Base-by-base conservation (phyloP, 1,284 basidiomycete genomes). In the Melampsora larici-populina region DNA sequence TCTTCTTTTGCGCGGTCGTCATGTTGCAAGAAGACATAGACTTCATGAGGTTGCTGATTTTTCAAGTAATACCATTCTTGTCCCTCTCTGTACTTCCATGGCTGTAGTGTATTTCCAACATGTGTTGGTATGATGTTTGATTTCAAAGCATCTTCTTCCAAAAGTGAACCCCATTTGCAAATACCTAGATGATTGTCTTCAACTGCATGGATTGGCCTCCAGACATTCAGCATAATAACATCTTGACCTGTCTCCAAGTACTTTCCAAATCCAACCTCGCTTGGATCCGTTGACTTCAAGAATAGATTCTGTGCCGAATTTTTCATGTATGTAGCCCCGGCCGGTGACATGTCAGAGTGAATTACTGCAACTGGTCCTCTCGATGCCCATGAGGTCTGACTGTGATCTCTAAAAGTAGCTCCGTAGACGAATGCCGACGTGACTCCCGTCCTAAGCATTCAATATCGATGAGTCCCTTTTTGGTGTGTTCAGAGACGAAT, bases 191-290 rank as follows among this genome's bases (percentile, higher is more conserved):
- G 55, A 24, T 24, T 29, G 26, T 29, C 26, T 58, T 58, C 55
- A 58, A 58, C 55, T 58, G 55, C 26, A 24, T 29, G 55, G 26
- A 58, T 58, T 24, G 55, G 55, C 55, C 55, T 58, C 55, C 55
- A 58, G n/a, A 58, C 55, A 58, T 58, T 58, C 55, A 58, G 55
- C n/a, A 58, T n/a, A 15, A 58, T n/a, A 58, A 29, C 55, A n/a
- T 29, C 26, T 58, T 58, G n/a, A n/a, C 55, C 55, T 24, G 3
- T 29, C 55, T 43, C 40, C 40, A 43, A 43, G 40, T 43, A 43
- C 40, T 43, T 43, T 43, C 40, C 40, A 43, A 43, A 43, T 9
- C 40, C 13, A 43, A 43, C 40, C 40, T 43, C 40, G 40, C 40
- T 43, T 13, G 40, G 7, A 43, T 43, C 40, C 11, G 40, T 43